Base-by-base conservation (phyloP, 495 filamentous ascomycete species). In the Bacidia gigantensis region DNA sequence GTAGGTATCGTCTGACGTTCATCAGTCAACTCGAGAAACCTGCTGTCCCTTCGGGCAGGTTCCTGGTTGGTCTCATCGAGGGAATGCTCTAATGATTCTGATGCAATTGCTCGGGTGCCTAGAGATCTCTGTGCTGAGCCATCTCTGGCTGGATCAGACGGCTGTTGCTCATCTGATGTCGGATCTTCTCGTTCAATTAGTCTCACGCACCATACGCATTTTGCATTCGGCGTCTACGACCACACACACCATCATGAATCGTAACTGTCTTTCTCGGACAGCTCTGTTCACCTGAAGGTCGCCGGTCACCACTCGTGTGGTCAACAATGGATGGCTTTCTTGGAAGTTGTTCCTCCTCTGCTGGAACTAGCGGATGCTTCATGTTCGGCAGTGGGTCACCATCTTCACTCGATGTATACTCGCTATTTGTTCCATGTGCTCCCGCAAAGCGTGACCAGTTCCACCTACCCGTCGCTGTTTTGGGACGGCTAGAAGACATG, bases 401-500 rank as follows among this genome's bases (percentile, higher is more conserved):
- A 9, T 17, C 17, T 17, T 44, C 41, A 5, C 7, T 44, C 41
- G 20, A 7, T 17, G 41, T 9, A 17, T 7, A 17, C 5, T 17
- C 17, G 41, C 20, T 5, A 9, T 26, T 18, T 18, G 29, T 9
- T 14, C 53, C 44, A 17, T 50, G 29, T 23, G 56, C 26, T 29
- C 53, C 35, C 25, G 49, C 29, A 32, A 56, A 52, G 41, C 52
- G 57, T 18, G 57, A 53, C 57, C 57, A 59, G 26, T 49, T 52
- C 57, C 55, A 56, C 21, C 50, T 47, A 20, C 25, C 53, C 29
- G 29, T 14, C 5, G 29, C 14, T 5, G 29, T 40, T 53, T 50
- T 20, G 7, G 29, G 29, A 7, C 14, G 29, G 29, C 29, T 14
- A 35, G 29, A 35, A 14, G 38, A 9, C 21, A 40, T 26, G 50